Evolutionary conservation across 352 stramenopile genomes (phyloP), one percentile per base, ranked within the genome.

Genomic region (Globisporangium orthogonon): DNA sequence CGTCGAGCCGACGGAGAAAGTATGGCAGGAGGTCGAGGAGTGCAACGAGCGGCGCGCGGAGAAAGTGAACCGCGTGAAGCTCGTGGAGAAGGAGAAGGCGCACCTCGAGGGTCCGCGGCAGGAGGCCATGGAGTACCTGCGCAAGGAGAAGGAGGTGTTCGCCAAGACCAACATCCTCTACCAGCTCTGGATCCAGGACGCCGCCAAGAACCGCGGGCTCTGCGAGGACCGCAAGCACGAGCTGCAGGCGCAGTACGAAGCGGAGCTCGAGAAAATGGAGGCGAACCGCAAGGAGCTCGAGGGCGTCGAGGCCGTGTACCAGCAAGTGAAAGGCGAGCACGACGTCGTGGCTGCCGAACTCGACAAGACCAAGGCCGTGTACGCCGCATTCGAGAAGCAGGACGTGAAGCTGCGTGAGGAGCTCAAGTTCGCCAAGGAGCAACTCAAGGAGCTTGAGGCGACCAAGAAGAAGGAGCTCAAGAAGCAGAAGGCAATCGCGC

Each of bases 361-460:
- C n/a, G 87, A 93, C 29, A 73, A 81, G 47, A 87, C 86, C 7
- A 97, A 98, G 62, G 72, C 96, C 23, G 83, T 96, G 54, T 99
- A 98, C 66, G 83, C 89, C 7, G 85, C 94, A 15, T 98, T 98
- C 68, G 97, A 99, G 73, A 86, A 97, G 52, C 85, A 97, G 65
- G 97, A 99, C 62, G 98, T 99, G 65, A 98, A 99, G 74, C 72
- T 98, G 47, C 78, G 89, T 31, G 97, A 99, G 79, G 96, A 98
- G 58, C 85, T 99, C 46, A 99, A 99, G 70, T 94, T 97, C 68
- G 78, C 84, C 23, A 98, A 98, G 68, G 71, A 85, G 46, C 81
- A 92, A 48, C 78, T 95, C 7, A 97, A 96, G 44, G 97, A 98
- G 63, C 63, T 98, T 14, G 74, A 97, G 48, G 71, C 71, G 0